A percentile compares a stretch with the other conserved stretches of the same genome.
Conservation (phyloP, 2,329 filamentous ascomycete species). For the Pseudogymnoascus pannorum region DNA sequence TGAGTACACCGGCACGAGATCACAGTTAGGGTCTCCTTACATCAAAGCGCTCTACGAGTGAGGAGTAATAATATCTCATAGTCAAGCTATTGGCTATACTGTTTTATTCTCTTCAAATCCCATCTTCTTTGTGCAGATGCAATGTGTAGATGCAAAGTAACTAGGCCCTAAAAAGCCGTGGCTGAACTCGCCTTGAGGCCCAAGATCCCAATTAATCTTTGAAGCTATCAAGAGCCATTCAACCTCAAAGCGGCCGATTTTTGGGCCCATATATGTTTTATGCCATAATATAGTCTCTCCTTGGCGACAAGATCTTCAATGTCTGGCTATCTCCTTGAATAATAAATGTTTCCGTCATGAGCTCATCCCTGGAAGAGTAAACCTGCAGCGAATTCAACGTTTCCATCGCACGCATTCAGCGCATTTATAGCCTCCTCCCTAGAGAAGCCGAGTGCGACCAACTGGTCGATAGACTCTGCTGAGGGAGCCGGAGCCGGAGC, state of each 20-base stretch:
- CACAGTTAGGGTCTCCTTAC: neutral
- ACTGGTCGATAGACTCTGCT: constrained; percentile 64
- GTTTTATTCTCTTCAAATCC: neutral
- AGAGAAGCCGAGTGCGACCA: constrained; percentile 71
- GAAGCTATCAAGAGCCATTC: neutral
- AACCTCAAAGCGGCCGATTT: neutral
- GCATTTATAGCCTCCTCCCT: constrained; percentile 71
- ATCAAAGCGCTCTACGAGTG: neutral
- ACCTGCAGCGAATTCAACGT: constrained; percentile 81
- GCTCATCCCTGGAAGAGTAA: constrained; percentile 55
- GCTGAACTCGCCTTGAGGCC: neutral
- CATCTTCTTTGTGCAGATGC: neutral
- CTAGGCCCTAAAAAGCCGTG: neutral
- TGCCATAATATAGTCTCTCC: neutral
- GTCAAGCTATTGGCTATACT: neutral
- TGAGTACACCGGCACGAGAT: too few species aligned
- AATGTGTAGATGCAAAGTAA: neutral
- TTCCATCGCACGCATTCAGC: constrained; percentile 73
- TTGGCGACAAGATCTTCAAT: neutral
- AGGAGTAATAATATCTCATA: neutral
- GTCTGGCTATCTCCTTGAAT: neutral
- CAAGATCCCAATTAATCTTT: neutral
- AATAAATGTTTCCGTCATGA: neutral
- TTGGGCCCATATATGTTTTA: neutral
- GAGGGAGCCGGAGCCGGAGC: constrained; percentile 30